Evolutionary conservation across 2,329 filamentous ascomycete species (phyloP).

Genomic region (Colletotrichum horii): DNA sequence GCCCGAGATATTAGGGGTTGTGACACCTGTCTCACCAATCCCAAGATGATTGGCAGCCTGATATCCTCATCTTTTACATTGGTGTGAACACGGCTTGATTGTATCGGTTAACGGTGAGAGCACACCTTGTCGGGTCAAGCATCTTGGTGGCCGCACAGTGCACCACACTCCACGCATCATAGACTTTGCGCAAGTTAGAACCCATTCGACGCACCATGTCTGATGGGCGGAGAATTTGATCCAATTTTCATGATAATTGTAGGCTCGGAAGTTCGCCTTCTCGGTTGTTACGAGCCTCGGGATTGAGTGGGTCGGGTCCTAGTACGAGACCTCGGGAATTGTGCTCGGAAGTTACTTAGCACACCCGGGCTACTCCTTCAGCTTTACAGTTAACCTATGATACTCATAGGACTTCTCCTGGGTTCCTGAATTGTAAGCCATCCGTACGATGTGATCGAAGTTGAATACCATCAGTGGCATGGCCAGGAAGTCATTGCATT

Average conservation of each 20-base stretch:
- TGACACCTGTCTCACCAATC: not conserved
- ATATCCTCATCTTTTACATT: not conserved
- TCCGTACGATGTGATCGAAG: accelerated
- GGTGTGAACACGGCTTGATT: not conserved
- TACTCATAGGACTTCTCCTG: not conserved
- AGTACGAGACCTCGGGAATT: not conserved
- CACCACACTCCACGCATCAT: not conserved
- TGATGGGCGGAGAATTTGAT: not conserved
- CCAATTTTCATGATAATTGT: not conserved
- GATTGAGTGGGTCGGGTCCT: not conserved
- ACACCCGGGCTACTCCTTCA: not conserved
- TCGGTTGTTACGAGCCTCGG: not conserved
- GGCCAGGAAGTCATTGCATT: not conserved
- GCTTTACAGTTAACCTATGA: not conserved
- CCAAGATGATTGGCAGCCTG: not conserved
- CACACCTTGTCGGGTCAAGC: not conserved
- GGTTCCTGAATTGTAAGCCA: not conserved
- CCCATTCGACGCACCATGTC: accelerated
- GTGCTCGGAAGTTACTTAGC: not conserved
- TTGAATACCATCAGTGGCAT: accelerated
- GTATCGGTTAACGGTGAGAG: not conserved
- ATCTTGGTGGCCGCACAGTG: not conserved
- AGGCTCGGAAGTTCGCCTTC: not conserved
- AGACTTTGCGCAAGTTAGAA: not conserved
- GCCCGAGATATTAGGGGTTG: not conserved